A percentile compares a stretch with the other conserved stretches of the same genome.
phyloP scores from a whole-genome alignment of 2,329 filamentous ascomycete species.

The Phaeomoniella chlamydospora region DNA sequence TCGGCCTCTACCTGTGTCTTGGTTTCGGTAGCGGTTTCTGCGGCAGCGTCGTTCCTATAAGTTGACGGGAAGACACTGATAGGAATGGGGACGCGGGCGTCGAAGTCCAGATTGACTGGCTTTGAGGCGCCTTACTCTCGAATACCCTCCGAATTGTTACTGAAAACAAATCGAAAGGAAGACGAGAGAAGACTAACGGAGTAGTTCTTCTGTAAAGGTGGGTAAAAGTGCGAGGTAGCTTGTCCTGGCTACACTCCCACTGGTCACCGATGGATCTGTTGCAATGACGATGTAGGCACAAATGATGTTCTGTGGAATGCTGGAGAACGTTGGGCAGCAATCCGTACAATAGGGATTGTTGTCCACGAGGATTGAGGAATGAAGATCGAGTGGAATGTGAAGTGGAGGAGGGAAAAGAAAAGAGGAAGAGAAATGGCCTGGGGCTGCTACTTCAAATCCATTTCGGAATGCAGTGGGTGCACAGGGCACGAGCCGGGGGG shows the following conservation, averaged over 20 bases:
- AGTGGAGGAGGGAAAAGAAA: conserved; percentile 1
- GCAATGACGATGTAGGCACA: too few relatives aligned
- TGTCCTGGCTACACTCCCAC: too few relatives aligned
- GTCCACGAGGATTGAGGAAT: conserved; percentile 1
- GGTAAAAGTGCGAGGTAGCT: too few relatives aligned
- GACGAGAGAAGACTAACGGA: conserved; percentile 14
- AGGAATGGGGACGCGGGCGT: conserved; percentile 84
- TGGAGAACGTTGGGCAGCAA: not conserved
- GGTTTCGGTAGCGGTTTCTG: conserved; percentile 39
- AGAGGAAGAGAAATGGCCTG: conserved; percentile 1
- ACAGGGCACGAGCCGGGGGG: not conserved
- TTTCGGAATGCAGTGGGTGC: not conserved
- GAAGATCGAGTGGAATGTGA: not conserved
- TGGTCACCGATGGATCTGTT: not conserved
- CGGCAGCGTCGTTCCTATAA: conserved; percentile 66
- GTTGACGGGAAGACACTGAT: conserved; percentile 99
- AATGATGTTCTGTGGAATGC: not conserved
- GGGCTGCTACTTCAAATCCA: too few relatives aligned
- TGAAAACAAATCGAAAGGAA: conserved; percentile 6
- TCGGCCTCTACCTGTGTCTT: conserved; percentile 78
- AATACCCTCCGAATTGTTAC: conserved; percentile 9
- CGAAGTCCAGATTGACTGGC: conserved; percentile 15
- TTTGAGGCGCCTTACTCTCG: conserved; percentile 13
- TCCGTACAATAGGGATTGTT: not conserved
- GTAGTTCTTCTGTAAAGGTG: conserved; percentile 6